Percentiles rank a stretch among this genome's conserved stretches.
Conservation (phyloP, 2,329 filamentous ascomycete genomes). For the Sporothrix euskadiensis region DNA sequence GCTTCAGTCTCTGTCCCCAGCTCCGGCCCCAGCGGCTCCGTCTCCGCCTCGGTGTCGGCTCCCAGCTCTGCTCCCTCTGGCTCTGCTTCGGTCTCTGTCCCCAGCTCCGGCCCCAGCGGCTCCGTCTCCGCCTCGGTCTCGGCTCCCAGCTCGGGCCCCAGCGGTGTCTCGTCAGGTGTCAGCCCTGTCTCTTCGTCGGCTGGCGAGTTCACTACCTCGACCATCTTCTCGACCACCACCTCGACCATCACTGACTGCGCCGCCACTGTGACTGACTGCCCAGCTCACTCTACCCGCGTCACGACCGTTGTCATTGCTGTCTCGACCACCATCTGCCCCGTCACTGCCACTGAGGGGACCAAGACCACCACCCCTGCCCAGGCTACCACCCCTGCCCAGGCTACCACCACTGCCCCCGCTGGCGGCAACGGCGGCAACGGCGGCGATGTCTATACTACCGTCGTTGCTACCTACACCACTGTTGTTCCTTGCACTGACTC, state of each 20-base stretch:
- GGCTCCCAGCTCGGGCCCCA: neutral
- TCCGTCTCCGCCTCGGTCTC: constrained; percentile 9
- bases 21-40: neutral
- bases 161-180: constrained; percentile 2
- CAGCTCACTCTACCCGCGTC: constrained; percentile 48
- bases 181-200: constrained; percentile 18
- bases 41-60: too few species aligned
- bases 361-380: constrained; percentile 35
- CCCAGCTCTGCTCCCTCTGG: neutral
- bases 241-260: constrained; percentile 54
- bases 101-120: constrained; percentile 11
- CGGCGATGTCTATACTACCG: constrained; percentile 46
- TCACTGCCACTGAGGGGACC: constrained; percentile 53
- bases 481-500: constrained; percentile 52
- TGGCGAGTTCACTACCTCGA: constrained; percentile 34
- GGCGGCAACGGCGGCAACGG: neutral
- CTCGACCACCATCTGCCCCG: constrained; percentile 62
- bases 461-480: constrained; percentile 53
- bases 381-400: constrained; percentile 37
- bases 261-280: constrained; percentile 53
- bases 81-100: constrained; percentile 1
- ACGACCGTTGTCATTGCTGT: constrained; percentile 55
- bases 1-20: too few species aligned
- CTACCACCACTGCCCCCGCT: constrained; percentile 31
- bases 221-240: constrained; percentile 51